Evolutionary conservation across 768 basidiomycete species (phyloP), one percentile per base, ranked within the genome.

Genomic region (Ramaria rubella): DNA sequence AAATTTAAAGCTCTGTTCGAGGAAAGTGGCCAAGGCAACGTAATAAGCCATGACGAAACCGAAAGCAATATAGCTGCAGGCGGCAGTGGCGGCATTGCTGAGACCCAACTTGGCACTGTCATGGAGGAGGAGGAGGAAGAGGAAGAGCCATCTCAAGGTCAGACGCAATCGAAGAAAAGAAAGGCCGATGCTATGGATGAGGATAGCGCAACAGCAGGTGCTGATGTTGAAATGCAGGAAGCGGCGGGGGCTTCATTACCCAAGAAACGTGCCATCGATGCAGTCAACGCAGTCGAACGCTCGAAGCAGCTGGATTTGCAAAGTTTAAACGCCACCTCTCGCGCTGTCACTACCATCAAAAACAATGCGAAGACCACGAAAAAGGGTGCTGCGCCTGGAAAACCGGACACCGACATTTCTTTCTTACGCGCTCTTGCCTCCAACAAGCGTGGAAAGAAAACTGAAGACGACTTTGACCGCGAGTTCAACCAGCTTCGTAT

Each of bases 401-500:
- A 79, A 62, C 81, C 78, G 1, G 88, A 90, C 64, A 81, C 72
- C n/a, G 87, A 90, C 61, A 72, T 71, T 1, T 79, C 75, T 0
- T 89, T 90, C 65, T 71, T 90, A 27, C 84, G 81, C 58, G 88
- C 88, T 0, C 72, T 90, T 26, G 86, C 87, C 8, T 86, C 86
- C 1, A 85, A 73, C 21, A 89, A 87, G 63, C 75, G 77, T 19
- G 84, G 82, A 1, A 87, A 84, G 73, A 83, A 77, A 63, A 60
- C 69, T 2, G 86, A 87, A 64, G 85, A 87, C 63, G 73, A 74
- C 4, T 87, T 87, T 58, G 88, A 91, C 69, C 77, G 84, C 17
- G 88, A 90, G 57, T 91, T 91, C 64, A 88, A 89, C 65, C 81
- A 84, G 43, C 71, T 90, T 55, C 82, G 80, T 62, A 86, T 90